Conservation (phyloP, 495 filamentous ascomycete species). For the Penicillium soppii region DNA sequence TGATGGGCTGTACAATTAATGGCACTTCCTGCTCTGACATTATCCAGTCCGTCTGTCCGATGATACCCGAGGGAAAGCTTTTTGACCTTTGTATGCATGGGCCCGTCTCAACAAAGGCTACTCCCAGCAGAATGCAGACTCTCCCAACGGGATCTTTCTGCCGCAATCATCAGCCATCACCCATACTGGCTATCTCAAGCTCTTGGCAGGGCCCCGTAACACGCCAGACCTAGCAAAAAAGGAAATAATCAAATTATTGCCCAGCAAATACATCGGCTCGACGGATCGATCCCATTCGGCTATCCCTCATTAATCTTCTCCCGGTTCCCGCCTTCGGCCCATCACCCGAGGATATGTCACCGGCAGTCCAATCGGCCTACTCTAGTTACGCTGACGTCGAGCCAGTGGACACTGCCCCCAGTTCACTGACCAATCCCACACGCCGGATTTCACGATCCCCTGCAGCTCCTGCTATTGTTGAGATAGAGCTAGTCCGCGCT, state of each 20-base stretch:
- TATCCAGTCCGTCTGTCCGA: too few species aligned
- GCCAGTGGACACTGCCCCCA: neutral
- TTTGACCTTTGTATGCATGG: neutral
- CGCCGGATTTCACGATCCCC: neutral
- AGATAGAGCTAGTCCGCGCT: neutral
- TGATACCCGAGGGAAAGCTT: conserved; percentile 1
- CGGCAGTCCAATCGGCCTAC: conserved; percentile 10
- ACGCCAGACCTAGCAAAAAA: too few species aligned
- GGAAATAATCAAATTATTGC: too few species aligned
- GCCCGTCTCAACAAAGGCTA: neutral
- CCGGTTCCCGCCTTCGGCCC: conserved; percentile 10
- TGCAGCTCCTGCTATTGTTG: conserved; percentile 10
- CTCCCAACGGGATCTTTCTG: conserved; percentile 1
- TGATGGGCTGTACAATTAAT: too few species aligned
- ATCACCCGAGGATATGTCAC: conserved; percentile 2
- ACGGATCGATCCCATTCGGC: conserved; percentile 13
- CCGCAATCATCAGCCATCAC: neutral
- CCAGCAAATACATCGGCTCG: neutral
- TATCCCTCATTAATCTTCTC: conserved; percentile 22
- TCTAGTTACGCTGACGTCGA: conserved; percentile 2
- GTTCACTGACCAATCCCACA: neutral
- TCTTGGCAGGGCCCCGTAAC: neutral
- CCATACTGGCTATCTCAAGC: neutral
- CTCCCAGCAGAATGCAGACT: neutral
- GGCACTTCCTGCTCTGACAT: too few species aligned